Percentiles rank a stretch among this genome's conserved stretches.
These are phyloP conservation scores for Pyricularia pennisetigena DNA, from an alignment of 2,329 filamentous ascomycete species.

Conservation along the genomic window DNA sequence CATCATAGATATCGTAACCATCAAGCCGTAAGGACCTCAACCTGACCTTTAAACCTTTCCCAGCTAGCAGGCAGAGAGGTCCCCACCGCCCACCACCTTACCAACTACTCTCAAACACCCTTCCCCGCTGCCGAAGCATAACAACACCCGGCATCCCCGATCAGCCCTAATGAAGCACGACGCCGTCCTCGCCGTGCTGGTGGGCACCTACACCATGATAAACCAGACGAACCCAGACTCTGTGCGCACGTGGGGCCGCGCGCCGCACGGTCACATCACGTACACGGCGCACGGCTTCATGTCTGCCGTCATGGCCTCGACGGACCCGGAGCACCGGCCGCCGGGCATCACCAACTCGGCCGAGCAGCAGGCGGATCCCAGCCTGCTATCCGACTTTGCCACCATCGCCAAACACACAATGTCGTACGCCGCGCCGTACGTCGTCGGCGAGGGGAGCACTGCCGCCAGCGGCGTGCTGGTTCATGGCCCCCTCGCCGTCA, in stretches of 20 bases:
- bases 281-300: neutral
- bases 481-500: neutral
- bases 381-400: neutral
- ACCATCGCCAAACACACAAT: neutral
- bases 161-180: neutral
- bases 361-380: neutral
- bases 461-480: neutral
- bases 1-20: neutral
- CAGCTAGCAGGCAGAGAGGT: too few relatives aligned
- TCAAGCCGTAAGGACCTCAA: neutral
- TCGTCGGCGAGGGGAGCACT: neutral
- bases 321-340: neutral
- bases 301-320: neutral
- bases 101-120: neutral
- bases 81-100: too few relatives aligned
- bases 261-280: neutral
- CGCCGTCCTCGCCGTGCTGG: neutral
- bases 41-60: neutral
- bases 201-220: neutral
- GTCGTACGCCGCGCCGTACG: neutral
- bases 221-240: neutral
- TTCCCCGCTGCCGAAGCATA: neutral
- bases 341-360: neutral
- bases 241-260: neutral
- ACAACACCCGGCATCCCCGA: neutral